These are phyloP conservation scores for thale cress (Arabidopsis thaliana) DNA, from an alignment of 345 rosid species.

Conservation along the genomic window TAIR10.1 NC_003076.8:19898001-19898500, in stretches of 20 bases:
- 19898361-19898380: conserved; percentile 12
- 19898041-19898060: conserved; percentile 43
- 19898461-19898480: conserved; percentile 64
- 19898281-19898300: conserved; percentile 57
- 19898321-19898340: conserved; percentile 26
- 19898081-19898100: conserved; percentile 92
- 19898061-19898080: conserved; percentile 98
- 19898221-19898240: conserved; percentile 61
- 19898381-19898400: conserved; percentile 47
- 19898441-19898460: conserved; percentile 84
- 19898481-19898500: conserved; percentile 39
- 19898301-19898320: conserved; percentile 45
- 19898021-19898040: conserved; percentile 28
- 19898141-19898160: conserved; percentile 98
- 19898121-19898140: conserved; percentile 97
- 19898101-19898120: conserved; percentile 95
- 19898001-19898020: conserved; percentile 70
- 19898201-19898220: conserved; percentile 57
- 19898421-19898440: conserved; percentile 70
- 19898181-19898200: conserved; percentile 63
- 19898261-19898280: conserved; percentile 28
- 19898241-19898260: conserved; percentile 34
- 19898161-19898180: conserved; percentile 99
- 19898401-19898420: conserved; percentile 47
- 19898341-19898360: conserved; percentile 18